phyloP scores from a whole-genome alignment of 2,329 filamentous ascomycete genomes.

The Colletotrichum aenigma region DNA sequence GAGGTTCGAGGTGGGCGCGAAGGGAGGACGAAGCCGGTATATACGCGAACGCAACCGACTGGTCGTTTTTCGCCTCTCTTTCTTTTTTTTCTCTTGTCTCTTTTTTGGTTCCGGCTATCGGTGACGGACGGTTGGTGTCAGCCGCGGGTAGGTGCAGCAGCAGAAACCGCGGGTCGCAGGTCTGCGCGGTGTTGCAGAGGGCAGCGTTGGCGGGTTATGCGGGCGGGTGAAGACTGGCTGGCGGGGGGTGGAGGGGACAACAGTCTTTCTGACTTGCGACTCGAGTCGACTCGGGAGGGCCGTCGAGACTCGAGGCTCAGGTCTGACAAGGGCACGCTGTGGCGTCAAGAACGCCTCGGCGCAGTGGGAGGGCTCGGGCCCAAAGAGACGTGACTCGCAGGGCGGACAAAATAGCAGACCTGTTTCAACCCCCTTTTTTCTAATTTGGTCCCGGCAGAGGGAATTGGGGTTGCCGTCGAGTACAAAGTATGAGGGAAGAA shows the following conservation, averaged over 20 bases:
- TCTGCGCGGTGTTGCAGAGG: background rate
- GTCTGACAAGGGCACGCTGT: constrained; percentile 19
- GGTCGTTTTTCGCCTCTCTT: background rate
- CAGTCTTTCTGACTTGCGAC: background rate
- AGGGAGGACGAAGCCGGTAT: constrained; percentile 5
- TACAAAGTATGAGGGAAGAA: background rate
- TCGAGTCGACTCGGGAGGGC: constrained; percentile 11
- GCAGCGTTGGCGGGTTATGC: constrained; percentile 10
- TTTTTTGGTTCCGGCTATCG: constrained; percentile 1
- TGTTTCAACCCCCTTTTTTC: constrained; percentile 20
- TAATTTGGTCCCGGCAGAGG: background rate
- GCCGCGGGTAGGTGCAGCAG: constrained; percentile 1
- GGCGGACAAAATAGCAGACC: constrained; percentile 25
- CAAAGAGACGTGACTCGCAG: constrained; percentile 19
- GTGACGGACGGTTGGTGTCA: constrained; percentile 11
- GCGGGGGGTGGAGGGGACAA: background rate
- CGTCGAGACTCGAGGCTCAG: constrained; percentile 6
- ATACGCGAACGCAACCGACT: constrained; percentile 9
- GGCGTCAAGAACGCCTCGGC: constrained; percentile 25
- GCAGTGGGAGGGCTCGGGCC: constrained; percentile 20
- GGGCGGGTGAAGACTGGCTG: background rate
- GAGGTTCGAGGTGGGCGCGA: background rate
- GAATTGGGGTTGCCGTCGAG: background rate
- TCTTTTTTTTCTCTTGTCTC: background rate
- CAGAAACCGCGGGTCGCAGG: background rate